Conservation (phyloP, 306 rosid species). For the Cucumis melo region DNA sequence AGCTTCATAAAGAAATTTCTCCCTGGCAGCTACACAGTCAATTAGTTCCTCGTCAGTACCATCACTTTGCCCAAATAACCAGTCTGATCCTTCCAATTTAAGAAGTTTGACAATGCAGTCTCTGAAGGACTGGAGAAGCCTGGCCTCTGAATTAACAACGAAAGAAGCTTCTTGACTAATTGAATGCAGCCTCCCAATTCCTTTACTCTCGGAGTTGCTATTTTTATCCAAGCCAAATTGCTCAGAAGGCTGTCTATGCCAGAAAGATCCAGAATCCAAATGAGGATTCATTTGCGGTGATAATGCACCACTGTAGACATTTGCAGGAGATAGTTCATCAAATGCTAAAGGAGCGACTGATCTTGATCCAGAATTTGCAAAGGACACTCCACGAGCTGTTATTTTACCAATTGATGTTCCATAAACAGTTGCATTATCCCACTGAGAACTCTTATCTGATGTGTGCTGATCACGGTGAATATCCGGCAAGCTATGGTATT, state of each 20-base stretch:
- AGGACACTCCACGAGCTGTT: constrained; percentile 23
- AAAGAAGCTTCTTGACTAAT: constrained; percentile 36
- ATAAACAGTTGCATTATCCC: constrained; percentile 43
- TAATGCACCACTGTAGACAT: constrained; percentile 28
- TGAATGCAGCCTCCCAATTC: constrained; percentile 29
- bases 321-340: constrained; percentile 63
- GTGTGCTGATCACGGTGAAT: constrained; percentile 37
- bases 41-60: constrained; percentile 92
- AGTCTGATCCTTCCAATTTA: constrained; percentile 89
- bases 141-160: constrained; percentile 43
- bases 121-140: constrained; percentile 76
- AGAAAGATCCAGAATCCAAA: constrained; percentile 55
- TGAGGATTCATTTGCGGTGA: constrained; percentile 48
- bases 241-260: constrained; percentile 89
- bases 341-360: constrained; percentile 52
- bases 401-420: constrained; percentile 32
- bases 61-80: constrained; percentile 77
- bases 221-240: constrained; percentile 64
- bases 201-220: constrained; percentile 28
- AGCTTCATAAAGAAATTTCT: constrained; percentile 57
- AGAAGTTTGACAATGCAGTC: constrained; percentile 63
- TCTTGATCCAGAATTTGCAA: constrained; percentile 37
- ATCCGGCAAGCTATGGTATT: constrained; percentile 80
- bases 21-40: constrained; percentile 81
- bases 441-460: constrained; percentile 35